Evolutionary conservation across 768 basidiomycete genomes (phyloP).

Genomic region (Mycena floridula): DNA sequence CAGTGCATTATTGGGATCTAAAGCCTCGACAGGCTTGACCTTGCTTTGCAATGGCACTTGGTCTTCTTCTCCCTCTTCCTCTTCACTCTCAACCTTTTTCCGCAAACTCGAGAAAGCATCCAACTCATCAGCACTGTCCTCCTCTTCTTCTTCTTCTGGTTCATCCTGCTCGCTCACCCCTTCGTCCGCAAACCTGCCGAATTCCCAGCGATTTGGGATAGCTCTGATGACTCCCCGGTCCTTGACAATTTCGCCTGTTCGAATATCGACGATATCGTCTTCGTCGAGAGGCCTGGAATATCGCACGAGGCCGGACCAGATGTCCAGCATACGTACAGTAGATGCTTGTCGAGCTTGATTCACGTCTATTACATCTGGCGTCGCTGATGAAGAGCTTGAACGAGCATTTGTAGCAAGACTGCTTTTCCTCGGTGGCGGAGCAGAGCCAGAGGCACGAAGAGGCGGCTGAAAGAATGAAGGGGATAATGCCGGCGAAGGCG

Average conservation of each 20-base stretch:
- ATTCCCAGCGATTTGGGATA: conserved; percentile 31
- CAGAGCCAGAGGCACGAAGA: too few species aligned
- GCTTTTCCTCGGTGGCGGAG: too few species aligned
- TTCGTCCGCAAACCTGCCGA: conserved; percentile 45
- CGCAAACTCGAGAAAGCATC: conserved; percentile 69
- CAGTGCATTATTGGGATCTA: conserved; percentile 26
- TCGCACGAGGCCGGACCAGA: conserved; percentile 65
- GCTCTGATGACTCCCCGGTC: conserved; percentile 63
- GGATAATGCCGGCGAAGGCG: too few species aligned
- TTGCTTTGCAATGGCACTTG: conserved; percentile 10
- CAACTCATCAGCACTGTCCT: conserved; percentile 46
- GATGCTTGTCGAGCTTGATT: conserved; percentile 53
- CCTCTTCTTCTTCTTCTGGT: conserved; percentile 33
- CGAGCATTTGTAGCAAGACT: too few species aligned
- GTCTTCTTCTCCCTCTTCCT: conserved; percentile 24
- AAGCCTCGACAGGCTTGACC: conserved; percentile 1
- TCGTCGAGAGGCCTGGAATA: conserved; percentile 64
- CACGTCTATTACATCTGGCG: too few species aligned
- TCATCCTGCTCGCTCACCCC: too few species aligned
- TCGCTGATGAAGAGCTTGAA: too few species aligned
- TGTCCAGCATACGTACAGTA: conserved; percentile 46
- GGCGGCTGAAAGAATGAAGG: too few species aligned
- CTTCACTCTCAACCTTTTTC: conserved; percentile 26
- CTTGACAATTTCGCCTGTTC: conserved; percentile 52
- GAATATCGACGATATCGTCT: conserved; percentile 74